Evolutionary conservation across 2,329 filamentous ascomycete species (phyloP).

Genomic region (Chrysoporthe austroafricana): DNA sequence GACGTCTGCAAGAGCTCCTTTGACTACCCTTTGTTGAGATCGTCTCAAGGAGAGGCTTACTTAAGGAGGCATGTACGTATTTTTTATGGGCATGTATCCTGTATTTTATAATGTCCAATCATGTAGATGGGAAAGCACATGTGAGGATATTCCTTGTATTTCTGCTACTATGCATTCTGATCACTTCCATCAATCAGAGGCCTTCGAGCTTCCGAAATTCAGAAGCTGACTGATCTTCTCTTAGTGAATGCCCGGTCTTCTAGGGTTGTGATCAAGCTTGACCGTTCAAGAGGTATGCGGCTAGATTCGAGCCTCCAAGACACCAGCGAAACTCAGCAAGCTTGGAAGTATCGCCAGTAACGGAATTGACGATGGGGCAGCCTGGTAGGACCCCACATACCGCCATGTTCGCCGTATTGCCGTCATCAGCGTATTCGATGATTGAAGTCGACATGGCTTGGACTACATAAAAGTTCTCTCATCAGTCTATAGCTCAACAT

Average conservation of each 20-base stretch:
- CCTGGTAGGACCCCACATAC: not conserved
- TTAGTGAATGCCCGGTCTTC: not conserved
- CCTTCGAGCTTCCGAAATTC: not conserved
- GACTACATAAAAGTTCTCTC: not conserved
- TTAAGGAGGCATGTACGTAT: too few species aligned
- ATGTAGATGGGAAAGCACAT: too few species aligned
- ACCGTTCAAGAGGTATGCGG: not conserved
- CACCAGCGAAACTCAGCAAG: not conserved
- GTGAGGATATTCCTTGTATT: not conserved
- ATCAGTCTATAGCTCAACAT: not conserved
- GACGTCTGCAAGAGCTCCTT: not conserved
- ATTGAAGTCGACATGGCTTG: not conserved
- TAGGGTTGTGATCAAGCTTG: not conserved
- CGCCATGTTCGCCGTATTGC: not conserved
- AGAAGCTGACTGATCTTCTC: not conserved
- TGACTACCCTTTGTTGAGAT: not conserved
- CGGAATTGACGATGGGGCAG: not conserved
- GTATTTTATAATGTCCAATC: too few species aligned
- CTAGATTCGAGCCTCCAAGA: not conserved
- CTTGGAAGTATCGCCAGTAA: not conserved
- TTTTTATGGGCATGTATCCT: too few species aligned
- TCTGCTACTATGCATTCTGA: not conserved
- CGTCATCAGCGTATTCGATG: not conserved
- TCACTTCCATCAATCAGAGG: too few species aligned
- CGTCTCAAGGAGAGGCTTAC: too few species aligned